Evolutionary conservation across 202 grass and related monocot genomes (phyloP), one percentile per base, ranked within the genome.

Genomic region (Musa balbisiana): DNA sequence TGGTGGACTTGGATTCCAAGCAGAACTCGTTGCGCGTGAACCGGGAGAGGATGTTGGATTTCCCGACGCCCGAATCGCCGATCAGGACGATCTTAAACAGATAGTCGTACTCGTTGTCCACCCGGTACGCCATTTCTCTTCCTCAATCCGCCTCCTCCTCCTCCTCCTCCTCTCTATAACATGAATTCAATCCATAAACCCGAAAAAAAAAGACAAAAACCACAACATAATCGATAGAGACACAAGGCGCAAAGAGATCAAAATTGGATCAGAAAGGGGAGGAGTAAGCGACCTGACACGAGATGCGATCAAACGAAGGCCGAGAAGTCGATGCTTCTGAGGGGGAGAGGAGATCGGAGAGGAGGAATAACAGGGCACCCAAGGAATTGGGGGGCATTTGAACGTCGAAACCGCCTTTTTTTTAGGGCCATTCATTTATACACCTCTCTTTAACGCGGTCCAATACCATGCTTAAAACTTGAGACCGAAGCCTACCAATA

Each of bases 1-100:
- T 80, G 78, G 78, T 80, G 55, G 78, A 80, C 33, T 80, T 80
- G 55, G 78, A 80, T 70, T 80, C 78, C 29, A 80, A 33, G 68
- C 69, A 72, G 78, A 80, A 80, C 56, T 80, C 76, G 25, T 79
- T 79, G 64, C 76, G 76, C 49, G 76, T 79, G 64, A 79, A 79
- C 50, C 76, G 64, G 9, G 76, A 79, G 22, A 79, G 76, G 52
- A 79, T 66, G 64, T 79, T 79, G 23, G 76, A 79, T 56, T 79
- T 79, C 64, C 76, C 76, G 8, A 79, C 76, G 10, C 76, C 76
- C 9, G 76, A 79, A 24, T 79, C 76, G 14, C 76, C 76, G 17
- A 79, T 79, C 21, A 79, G 64, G 52, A 79, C 76, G 23, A 79
- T 29, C 76, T 79, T 79, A 51, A 79, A 79, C 15, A 79, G 64